Evolutionary conservation across 2,329 filamentous ascomycete species (phyloP), one percentile per base, ranked within the genome.

Genomic region (Periconia digitata): DNA sequence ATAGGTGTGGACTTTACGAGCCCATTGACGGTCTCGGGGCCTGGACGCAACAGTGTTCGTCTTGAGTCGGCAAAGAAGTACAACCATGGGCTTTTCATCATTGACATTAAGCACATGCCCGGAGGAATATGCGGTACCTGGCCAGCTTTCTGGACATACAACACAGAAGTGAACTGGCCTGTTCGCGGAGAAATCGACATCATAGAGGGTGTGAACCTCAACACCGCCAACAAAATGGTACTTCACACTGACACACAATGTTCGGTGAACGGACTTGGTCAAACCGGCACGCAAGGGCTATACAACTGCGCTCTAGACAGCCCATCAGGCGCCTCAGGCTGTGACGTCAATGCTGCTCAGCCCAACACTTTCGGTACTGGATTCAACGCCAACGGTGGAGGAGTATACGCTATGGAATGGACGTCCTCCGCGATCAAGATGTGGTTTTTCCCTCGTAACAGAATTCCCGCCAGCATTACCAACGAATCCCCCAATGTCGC

Each of bases 391-490:
- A 67, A 69, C 47, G 49, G 53, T 8, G 75, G 75, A 46, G 73
- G 69, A 40, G 65, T 76, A 43, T 77, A 74, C 49, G 74, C 72
- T 4, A 73, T 70, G 36, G 64, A 72, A 47, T 95, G 90, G 88
- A 89, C 85, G 2, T 78, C 79, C 36, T 64, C 79, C 0, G 76
- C 76, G 53, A 92, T 96, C 68, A 79, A 80, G 36, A 79, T 94
- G 57, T 96, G 85, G 83, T 92, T 90, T 78, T 95, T 95, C 73
- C 77, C 85, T 1, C 85, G 87, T 12, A 64, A 65, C 36, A 46
- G 18, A 20, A 82, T 90, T 50, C 88, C 88, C 2, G 56, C 66
- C 3, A 84, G 90, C 65, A 82, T 90, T 52, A 60, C 66, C 1
- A 65, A 74, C 10, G 79, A 77, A 16, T 74, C 62, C 3, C 88